These are phyloP conservation scores for Talinum fruticosum DNA, from an alignment of 148 eudicot species.

Conservation along the genomic window DNA sequence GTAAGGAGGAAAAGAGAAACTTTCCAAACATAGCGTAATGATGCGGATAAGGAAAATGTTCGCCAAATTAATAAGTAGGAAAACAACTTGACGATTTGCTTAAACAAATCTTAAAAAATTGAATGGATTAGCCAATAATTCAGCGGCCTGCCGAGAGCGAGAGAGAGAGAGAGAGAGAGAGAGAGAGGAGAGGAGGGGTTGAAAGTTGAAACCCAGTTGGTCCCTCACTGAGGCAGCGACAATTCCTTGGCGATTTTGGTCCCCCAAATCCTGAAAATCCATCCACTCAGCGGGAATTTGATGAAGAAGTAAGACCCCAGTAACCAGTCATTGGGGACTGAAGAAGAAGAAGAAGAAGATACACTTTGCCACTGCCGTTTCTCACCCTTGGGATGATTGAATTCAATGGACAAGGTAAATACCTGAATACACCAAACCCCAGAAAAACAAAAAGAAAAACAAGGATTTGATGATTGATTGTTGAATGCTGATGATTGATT, in stretches of 20 bases:
- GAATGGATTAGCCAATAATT: constrained; percentile 5
- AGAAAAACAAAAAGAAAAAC: neutral
- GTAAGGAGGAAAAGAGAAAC: neutral
- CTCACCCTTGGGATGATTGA: neutral
- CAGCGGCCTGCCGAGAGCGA: neutral
- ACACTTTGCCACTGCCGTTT: neutral
- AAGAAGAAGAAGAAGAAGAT: neutral
- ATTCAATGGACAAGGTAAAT: neutral
- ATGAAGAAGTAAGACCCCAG: neutral
- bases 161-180: neutral
- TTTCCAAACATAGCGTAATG: neutral
- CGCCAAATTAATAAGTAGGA: neutral
- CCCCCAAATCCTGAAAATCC: neutral
- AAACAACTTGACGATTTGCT: neutral
- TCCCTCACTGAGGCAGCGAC: neutral
- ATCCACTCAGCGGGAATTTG: neutral
- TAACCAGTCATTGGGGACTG: neutral
- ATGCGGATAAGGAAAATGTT: constrained; percentile 3
- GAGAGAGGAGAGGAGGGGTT: neutral
- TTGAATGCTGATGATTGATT: constrained; percentile 13
- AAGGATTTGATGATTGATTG: neutral
- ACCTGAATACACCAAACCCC: neutral
- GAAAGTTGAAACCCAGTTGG: neutral
- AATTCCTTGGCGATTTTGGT: neutral
- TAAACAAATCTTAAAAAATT: neutral